phyloP scores from a whole-genome alignment of 306 rosid genomes.

The Ammopiptanthus mongolicus region DNA sequence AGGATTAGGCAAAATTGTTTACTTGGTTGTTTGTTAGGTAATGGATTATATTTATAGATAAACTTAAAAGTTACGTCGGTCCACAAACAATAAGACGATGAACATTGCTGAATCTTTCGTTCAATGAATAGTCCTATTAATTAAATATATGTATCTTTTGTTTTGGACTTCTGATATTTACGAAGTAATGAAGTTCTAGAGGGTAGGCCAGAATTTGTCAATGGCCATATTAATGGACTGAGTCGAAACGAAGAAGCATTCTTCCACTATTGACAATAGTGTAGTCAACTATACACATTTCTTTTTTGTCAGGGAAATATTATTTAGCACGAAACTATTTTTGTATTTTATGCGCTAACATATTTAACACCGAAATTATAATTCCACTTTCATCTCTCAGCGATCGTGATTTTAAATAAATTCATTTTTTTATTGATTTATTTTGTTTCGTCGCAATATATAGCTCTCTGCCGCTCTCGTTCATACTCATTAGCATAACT shows the following conservation, averaged over 20 bases:
- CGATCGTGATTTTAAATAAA: too few species aligned
- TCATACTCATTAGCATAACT: too few species aligned
- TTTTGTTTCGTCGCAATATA: too few species aligned
- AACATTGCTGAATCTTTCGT: not conserved
- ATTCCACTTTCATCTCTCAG: too few species aligned
- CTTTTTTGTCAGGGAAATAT: too few species aligned
- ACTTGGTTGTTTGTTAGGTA: constrained; percentile 3
- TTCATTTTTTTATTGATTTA: too few species aligned
- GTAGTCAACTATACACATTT: not conserved
- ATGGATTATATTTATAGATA: not conserved
- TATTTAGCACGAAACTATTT: too few species aligned
- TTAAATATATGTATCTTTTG: not conserved
- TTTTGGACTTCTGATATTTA: not conserved
- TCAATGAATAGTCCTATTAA: not conserved
- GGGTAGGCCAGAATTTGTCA: constrained; percentile 6
- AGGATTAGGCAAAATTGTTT: not conserved
- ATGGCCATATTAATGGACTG: not conserved
- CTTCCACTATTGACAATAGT: not conserved
- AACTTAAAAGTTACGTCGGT: constrained; percentile 19
- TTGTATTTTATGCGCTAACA: too few species aligned
- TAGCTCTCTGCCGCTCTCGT: too few species aligned
- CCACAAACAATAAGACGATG: not conserved
- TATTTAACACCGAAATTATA: too few species aligned
- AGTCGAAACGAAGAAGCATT: not conserved
- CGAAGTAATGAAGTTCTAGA: not conserved